Evolutionary conservation across 345 rosid species (phyloP).

Genomic region (Schrenkiella parvula): DNA sequence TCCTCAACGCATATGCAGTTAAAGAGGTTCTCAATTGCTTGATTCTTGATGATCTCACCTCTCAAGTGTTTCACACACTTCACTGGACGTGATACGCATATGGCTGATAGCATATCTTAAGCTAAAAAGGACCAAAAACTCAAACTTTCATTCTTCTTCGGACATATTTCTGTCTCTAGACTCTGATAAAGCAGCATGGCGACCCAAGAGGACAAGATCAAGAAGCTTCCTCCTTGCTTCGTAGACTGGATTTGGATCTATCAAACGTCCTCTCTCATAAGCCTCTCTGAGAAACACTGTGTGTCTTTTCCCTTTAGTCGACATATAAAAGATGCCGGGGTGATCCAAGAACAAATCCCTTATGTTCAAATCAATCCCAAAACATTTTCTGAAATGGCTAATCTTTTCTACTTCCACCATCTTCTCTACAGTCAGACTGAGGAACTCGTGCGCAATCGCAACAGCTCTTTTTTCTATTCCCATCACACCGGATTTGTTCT

Average conservation of each 20-base stretch:
- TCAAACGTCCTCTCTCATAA: conserved; percentile 65
- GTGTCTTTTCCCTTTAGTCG: conserved; percentile 79
- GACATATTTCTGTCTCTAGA: conserved; percentile 18
- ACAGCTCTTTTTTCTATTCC: conserved; percentile 72
- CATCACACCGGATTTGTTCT: conserved; percentile 43
- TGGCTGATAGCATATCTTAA: not conserved
- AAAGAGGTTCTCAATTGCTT: not conserved
- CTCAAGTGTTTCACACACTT: not conserved
- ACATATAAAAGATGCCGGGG: conserved; percentile 78
- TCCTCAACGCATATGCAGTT: not conserved
- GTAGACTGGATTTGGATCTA: conserved; percentile 67
- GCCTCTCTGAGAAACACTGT: conserved; percentile 88
- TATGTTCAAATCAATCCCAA: conserved; percentile 73
- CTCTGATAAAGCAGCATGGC: conserved; percentile 39
- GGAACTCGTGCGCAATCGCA: conserved; percentile 72
- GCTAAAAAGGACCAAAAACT: not conserved
- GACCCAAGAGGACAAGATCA: conserved; percentile 76
- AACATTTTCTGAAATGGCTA: conserved; percentile 82
- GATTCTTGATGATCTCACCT: conserved; percentile 9
- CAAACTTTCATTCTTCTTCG: conserved; percentile 23
- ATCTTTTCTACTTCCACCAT: conserved; percentile 94
- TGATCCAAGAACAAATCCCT: conserved; percentile 93
- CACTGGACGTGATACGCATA: not conserved
- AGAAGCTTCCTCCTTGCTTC: conserved; percentile 71
- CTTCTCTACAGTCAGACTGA: conserved; percentile 80